phyloP scores from a whole-genome alignment of 164 flowering plant genomes.

The Vitis riparia region DNA sequence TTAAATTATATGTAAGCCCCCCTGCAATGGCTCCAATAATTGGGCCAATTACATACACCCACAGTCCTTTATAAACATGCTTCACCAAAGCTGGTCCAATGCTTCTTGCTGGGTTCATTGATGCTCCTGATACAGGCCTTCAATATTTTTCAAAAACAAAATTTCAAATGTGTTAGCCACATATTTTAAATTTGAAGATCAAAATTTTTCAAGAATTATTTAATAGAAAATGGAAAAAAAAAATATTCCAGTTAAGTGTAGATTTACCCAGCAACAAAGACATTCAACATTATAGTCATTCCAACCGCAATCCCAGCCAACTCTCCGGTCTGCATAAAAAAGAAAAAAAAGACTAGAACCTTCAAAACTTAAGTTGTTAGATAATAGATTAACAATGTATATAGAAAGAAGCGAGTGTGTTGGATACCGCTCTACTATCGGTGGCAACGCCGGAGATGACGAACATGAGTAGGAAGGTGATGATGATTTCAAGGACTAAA shows the following conservation, averaged over 20 bases:
- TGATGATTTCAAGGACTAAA: slow-evolving; percentile 41
- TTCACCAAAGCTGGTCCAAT: slow-evolving; percentile 44
- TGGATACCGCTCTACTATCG: slow-evolving; percentile 38
- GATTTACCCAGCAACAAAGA: slow-evolving; percentile 39
- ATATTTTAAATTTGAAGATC: too few relatives aligned
- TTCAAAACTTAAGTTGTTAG: slow-evolving; percentile 4
- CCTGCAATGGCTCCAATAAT: slow-evolving; percentile 32
- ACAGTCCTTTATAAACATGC: slow-evolving; percentile 34
- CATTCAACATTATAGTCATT: slow-evolving; percentile 34
- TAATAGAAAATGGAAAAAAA: too few relatives aligned
- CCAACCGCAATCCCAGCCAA: slow-evolving; percentile 40
- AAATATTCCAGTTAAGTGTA: too few relatives aligned
- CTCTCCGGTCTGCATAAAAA: slow-evolving; percentile 29
- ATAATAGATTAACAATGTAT: too few relatives aligned
- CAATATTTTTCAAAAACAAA: background rate
- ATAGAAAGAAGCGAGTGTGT: too few relatives aligned
- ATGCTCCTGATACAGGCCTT: slow-evolving; percentile 56
- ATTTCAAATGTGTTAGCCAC: too few relatives aligned
- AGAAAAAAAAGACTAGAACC: too few relatives aligned
- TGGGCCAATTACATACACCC: slow-evolving; percentile 50
- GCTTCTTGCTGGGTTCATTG: slow-evolving; percentile 62
- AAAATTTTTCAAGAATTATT: too few relatives aligned
- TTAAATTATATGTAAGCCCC: slow-evolving; percentile 33
- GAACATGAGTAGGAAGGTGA: slow-evolving; percentile 55
- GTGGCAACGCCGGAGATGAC: slow-evolving; percentile 51